A percentile compares a stretch with the other conserved stretches of the same genome.
phyloP scores from a whole-genome alignment of 1,139 yeast species.

The Yamadazyma sp. region DNA sequence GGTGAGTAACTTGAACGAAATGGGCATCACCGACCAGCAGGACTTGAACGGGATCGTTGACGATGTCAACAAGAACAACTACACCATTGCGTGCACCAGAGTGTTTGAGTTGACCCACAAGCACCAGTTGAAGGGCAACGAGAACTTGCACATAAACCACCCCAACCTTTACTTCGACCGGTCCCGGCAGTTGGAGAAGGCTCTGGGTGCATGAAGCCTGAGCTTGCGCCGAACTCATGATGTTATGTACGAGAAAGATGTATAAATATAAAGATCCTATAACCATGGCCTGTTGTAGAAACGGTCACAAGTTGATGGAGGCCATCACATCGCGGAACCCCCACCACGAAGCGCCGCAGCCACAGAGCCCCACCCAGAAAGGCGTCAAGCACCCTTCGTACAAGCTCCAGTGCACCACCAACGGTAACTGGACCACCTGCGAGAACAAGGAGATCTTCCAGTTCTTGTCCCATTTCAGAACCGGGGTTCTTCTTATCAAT shows the following conservation, averaged over 20 bases:
- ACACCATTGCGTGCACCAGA: constrained; percentile 84
- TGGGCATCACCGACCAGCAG: constrained; percentile 70
- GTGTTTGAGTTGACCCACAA: constrained; percentile 83
- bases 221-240: too few species aligned
- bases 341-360: constrained; percentile 50
- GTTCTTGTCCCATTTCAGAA: constrained; percentile 32
- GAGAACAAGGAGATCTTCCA: constrained; percentile 41
- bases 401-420: constrained; percentile 60
- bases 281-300: too few species aligned
- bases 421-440: constrained; percentile 50
- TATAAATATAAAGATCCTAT: constrained; percentile 1
- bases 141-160: constrained; percentile 64
- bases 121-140: constrained; percentile 46
- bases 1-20: constrained; percentile 50
- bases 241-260: too few species aligned
- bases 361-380: constrained; percentile 53
- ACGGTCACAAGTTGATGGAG: constrained; percentile 25
- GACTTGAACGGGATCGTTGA: constrained; percentile 65
- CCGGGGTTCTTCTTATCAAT: constrained; percentile 41
- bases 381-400: constrained; percentile 54
- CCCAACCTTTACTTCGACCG: constrained; percentile 89
- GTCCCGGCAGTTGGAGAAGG: constrained; percentile 46
- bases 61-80: constrained; percentile 64
- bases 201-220: constrained; percentile 4
- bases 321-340: constrained; percentile 40